Conservation (phyloP, 805 yeast genomes). For the Sporopachydermia quercuum region DNA sequence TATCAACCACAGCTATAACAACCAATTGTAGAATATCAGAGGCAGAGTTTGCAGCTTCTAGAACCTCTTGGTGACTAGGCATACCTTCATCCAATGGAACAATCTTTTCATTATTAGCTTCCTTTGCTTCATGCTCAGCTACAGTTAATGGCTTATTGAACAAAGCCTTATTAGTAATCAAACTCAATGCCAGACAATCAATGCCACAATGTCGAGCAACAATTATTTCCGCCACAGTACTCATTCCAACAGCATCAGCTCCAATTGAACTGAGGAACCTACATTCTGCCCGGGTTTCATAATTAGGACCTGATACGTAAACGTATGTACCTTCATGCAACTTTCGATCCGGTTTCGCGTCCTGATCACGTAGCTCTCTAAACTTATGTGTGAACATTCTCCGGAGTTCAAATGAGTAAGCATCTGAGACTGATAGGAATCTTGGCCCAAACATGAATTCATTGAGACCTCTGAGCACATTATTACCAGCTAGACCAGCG, state of each 20-base stretch:
- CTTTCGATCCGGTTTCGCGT: constrained; percentile 23
- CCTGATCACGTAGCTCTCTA: constrained; percentile 25
- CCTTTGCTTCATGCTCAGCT: constrained; percentile 29
- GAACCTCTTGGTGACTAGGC: constrained; percentile 87
- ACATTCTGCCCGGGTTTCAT: constrained; percentile 87
- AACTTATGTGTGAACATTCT: constrained; percentile 42
- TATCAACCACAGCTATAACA: constrained; percentile 45
- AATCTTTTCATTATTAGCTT: constrained; percentile 43
- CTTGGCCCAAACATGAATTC: constrained; percentile 71
- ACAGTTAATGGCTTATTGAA: constrained; percentile 21
- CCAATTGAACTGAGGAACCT: constrained; percentile 57
- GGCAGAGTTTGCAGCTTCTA: constrained; percentile 68
- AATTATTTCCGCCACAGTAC: constrained; percentile 92
- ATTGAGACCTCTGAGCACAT: constrained; percentile 82
- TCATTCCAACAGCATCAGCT: constrained; percentile 95
- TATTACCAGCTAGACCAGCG: constrained; percentile 82
- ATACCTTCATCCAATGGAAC: constrained; percentile 48
- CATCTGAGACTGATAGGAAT: constrained; percentile 78
- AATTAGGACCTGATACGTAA: constrained; percentile 87
- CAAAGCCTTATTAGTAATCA: constrained; percentile 77
- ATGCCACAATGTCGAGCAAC: constrained; percentile 83
- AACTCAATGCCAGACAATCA: constrained; percentile 67
- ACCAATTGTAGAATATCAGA: constrained; percentile 66
- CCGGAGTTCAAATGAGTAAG: constrained; percentile 67
- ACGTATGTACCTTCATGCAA: constrained; percentile 81